Conservation (phyloP, 2,329 filamentous ascomycete species). For the Colletotrichum sansevieriae region DNA sequence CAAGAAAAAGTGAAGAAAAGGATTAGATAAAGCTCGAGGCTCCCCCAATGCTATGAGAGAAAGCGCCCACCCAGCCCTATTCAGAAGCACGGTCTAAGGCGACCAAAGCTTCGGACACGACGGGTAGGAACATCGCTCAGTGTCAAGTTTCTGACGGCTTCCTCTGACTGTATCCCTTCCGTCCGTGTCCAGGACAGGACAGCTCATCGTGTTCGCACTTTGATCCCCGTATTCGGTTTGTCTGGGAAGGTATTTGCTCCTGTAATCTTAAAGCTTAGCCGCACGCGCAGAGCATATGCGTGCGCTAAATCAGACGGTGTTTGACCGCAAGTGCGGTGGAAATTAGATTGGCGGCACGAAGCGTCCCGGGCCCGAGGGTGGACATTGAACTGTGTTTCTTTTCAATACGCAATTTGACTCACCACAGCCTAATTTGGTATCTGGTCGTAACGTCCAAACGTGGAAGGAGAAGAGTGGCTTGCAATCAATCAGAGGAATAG, state of each 20-base stretch:
- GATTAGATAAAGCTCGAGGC: not conserved
- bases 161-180: not conserved
- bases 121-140: constrained; percentile 10
- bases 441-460: not conserved
- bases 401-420: not conserved
- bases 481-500: not conserved
- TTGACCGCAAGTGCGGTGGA: constrained; percentile 4
- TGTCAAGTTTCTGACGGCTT: not conserved
- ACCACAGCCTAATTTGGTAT: not conserved
- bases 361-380: constrained; percentile 2
- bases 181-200: not conserved
- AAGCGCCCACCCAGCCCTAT: constrained; percentile 4
- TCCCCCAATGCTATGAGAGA: not conserved
- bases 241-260: not conserved
- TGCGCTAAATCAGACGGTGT: constrained; percentile 21
- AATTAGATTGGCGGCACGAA: constrained; percentile 7
- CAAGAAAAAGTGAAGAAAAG: not conserved
- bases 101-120: not conserved
- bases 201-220: constrained; percentile 1
- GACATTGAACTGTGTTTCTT: not conserved
- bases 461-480: not conserved
- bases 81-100: not conserved
- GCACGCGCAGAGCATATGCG: constrained; percentile 4
- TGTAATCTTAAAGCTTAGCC: not conserved
- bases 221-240: constrained; percentile 13